Percentiles rank a stretch among this genome's conserved stretches.
Conservation (phyloP, 1,284 basidiomycete species). For the Ustilago crameri region DNA sequence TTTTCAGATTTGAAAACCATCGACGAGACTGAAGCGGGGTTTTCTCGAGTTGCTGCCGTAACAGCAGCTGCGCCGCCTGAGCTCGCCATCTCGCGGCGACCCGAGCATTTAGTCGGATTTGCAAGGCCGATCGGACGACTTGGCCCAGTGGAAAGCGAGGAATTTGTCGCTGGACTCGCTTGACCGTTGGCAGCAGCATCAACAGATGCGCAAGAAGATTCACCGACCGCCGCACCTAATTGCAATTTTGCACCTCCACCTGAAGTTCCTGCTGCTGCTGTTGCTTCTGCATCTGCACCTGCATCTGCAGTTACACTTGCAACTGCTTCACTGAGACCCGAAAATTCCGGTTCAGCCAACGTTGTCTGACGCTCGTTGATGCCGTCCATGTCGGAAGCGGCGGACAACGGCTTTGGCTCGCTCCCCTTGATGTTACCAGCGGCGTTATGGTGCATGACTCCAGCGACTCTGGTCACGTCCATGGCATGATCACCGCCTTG, state of each 20-base stretch:
- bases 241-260: neutral
- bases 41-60: neutral
- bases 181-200: neutral
- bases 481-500: neutral
- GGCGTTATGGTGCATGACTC: neutral
- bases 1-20: conserved; percentile 9
- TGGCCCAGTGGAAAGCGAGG: neutral
- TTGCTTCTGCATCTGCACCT: neutral
- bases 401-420: neutral
- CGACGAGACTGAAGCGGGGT: neutral
- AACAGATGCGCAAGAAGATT: neutral
- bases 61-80: conserved; percentile 6
- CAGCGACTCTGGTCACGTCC: neutral
- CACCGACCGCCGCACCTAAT: neutral
- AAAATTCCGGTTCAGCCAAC: neutral
- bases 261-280: neutral
- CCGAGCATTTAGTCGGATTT: conserved; percentile 10
- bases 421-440: neutral
- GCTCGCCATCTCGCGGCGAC: conserved; percentile 10
- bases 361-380: neutral
- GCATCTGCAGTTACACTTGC: neutral
- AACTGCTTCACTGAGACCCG: neutral
- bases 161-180: conserved; percentile 10
- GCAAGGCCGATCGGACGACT: conserved; percentile 36
- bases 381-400: neutral